Conservation (phyloP, 768 basidiomycete genomes). For the Strobilomyces echinocephalus region DNA sequence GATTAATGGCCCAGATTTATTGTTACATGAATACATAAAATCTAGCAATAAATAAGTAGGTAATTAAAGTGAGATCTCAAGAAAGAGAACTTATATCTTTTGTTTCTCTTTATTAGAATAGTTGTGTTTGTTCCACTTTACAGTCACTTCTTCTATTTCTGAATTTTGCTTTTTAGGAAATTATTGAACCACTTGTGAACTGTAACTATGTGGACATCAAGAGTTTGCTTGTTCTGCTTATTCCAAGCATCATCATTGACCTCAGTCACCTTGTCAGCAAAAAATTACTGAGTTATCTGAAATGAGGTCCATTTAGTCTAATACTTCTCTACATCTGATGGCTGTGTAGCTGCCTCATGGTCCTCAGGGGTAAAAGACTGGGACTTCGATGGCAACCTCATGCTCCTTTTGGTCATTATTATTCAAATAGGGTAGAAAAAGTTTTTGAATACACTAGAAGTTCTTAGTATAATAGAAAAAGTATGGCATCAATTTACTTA, state of each 20-base stretch:
- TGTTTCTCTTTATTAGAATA: not conserved
- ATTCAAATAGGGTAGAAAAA: not conserved
- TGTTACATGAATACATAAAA: no score
- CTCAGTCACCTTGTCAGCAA: not conserved
- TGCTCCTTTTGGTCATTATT: not conserved
- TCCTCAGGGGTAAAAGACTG: not conserved
- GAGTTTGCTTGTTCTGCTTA: not conserved
- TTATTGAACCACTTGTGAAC: not conserved
- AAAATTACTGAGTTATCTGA: not conserved
- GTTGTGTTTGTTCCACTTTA: not conserved
- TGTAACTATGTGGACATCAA: not conserved
- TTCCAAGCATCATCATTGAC: not conserved
- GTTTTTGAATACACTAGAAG: not conserved
- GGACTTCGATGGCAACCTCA: not conserved
- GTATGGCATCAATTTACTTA: not conserved
- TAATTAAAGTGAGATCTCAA: not conserved
- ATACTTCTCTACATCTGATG: not conserved
- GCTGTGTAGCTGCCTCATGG: not conserved
- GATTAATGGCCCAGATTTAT: no score
- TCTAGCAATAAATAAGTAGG: no score
- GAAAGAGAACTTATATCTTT: not conserved
- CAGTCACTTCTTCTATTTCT: not conserved
- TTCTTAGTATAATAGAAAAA: not conserved
- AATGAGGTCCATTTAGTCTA: not conserved
- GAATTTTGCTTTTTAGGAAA: not conserved